phyloP scores from a whole-genome alignment of 1,284 basidiomycete genomes.

The Pascua guehoae region DNA sequence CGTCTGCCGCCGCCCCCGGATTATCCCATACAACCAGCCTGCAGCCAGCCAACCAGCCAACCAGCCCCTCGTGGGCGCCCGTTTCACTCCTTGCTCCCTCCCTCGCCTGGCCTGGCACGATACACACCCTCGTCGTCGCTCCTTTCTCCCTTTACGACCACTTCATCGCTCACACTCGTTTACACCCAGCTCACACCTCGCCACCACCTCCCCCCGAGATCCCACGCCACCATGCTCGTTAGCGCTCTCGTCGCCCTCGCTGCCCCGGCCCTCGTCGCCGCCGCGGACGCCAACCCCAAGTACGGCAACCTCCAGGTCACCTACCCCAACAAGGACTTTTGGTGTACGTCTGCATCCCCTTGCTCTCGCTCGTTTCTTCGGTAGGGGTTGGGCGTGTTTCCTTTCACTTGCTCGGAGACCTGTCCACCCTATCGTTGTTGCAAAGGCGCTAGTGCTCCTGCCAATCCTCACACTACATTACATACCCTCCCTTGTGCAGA shows the following conservation, averaged over 20 bases:
- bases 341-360: constrained; percentile 34
- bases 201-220: background rate
- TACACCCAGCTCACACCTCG: background rate
- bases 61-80: background rate
- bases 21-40: background rate
- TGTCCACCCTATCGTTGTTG: background rate
- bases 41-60: background rate
- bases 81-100: background rate
- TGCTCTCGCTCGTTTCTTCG: constrained; percentile 17
- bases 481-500: background rate
- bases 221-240: constrained; percentile 5
- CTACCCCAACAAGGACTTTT: constrained; percentile 4
- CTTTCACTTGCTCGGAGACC: no score
- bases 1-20: background rate
- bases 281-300: background rate
- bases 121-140: background rate
- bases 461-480: background rate
- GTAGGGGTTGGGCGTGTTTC: constrained; percentile 2
- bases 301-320: constrained; percentile 4
- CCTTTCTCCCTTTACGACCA: constrained; percentile 1
- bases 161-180: constrained; percentile 4
- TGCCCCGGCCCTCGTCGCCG: constrained; percentile 6
- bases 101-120: background rate
- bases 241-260: constrained; percentile 6
- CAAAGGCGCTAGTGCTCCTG: background rate